Percentiles rank a stretch among this genome's conserved stretches.
Conservation (phyloP, 208 protist genomes). For the Acanthamoeba royreba region DNA sequence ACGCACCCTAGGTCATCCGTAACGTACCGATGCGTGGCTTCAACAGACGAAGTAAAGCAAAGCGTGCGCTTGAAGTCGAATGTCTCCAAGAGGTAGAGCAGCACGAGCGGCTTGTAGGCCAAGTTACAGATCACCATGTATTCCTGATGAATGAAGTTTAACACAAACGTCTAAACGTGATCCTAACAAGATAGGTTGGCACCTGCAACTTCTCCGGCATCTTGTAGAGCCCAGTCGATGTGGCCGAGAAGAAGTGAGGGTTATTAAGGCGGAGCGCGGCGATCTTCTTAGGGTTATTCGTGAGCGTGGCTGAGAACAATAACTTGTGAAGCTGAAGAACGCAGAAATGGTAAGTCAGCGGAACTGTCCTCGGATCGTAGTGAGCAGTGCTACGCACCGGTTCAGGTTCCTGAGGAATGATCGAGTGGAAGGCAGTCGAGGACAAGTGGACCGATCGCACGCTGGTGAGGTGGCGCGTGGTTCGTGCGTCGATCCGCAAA, state of each 20-base stretch:
- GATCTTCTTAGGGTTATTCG: slow-evolving; percentile 78
- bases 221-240: slow-evolving; percentile 54
- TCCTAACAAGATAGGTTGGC: too few relatives aligned
- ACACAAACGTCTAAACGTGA: too few relatives aligned
- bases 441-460: slow-evolving; percentile 1
- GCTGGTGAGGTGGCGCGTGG: not conserved
- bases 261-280: slow-evolving; percentile 69
- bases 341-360: too few relatives aligned
- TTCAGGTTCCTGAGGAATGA: slow-evolving; percentile 8
- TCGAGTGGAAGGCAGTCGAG: not conserved
- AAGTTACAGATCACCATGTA: slow-evolving; percentile 56
- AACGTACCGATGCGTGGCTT: slow-evolving; percentile 63
- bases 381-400: not conserved
- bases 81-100: slow-evolving; percentile 4
- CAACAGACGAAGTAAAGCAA: slow-evolving; percentile 71
- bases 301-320: slow-evolving; percentile 83
- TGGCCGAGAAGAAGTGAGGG: slow-evolving; percentile 69
- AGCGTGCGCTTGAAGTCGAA: slow-evolving; percentile 47
- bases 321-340: slow-evolving; percentile 77
- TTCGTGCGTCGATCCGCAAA: not conserved
- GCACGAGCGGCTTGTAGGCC: slow-evolving; percentile 54
- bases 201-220: slow-evolving; percentile 67
- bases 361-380: too few relatives aligned
- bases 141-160: too few relatives aligned
- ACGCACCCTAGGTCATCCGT: too few relatives aligned